Base-by-base conservation (phyloP, 305 asterid species). In the Plantago lanceolata region DNA sequence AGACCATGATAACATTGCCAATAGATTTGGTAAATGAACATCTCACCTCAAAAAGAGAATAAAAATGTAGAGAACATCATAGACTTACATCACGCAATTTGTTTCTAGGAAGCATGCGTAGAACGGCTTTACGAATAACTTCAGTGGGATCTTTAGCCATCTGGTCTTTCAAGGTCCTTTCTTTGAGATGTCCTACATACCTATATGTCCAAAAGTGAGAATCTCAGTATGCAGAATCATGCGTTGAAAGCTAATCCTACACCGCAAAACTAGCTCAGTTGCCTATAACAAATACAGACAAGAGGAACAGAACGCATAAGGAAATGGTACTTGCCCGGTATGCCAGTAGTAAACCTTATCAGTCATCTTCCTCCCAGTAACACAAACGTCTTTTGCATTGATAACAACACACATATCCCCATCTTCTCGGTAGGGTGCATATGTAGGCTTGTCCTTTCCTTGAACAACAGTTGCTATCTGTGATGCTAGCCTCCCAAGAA, bases 31-130 rank as follows among this genome's bases (percentile, higher is more conserved):
- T 5, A 19, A 5, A 6, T 15, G 17, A 4, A 37, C 11, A 19
- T 13, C 18, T 26, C 35, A 57, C 8, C 17, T 7, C 14, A 21
- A 52, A 57, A 52, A 14, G 33, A 51, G 24, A 58, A 64, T 24
- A 75, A 66, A 56, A 54, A 67, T 18, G 45, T n/a, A 45, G n/a
- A 19, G 44, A 58, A 35, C 9, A 44, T 50, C 33, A 77, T 2
- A 52, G 47, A 79, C 98, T 82, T 79, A 92, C 98, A 70, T 89
- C 96, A 5, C 97, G 96, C 70, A 92, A 72, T 73, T 89, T 92
- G 76, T 92, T 92, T 70, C 96, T 82, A 16, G 98, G 98, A 67
- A 92, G 88, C 98, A 92, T 92, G n/a, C 98, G 89, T 26, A 92
- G 64, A 64, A 92, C 88, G 69, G 98, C 98, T 82, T 92, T 92